These are phyloP conservation scores for Pulveroboletus frians DNA, from an alignment of 768 basidiomycete species.

Conservation along the genomic window DNA sequence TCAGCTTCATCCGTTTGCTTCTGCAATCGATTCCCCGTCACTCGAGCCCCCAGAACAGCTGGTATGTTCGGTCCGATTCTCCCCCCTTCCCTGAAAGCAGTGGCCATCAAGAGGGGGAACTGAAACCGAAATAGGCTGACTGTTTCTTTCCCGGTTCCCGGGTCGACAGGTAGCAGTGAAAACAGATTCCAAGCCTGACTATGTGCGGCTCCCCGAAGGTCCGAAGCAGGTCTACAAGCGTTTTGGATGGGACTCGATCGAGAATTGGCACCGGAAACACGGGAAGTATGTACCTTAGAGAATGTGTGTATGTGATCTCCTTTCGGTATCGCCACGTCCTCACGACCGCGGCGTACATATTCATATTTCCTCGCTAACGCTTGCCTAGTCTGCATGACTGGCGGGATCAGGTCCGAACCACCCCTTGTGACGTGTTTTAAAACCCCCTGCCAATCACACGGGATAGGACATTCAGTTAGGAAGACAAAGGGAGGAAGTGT, in stretches of 20 bases:
- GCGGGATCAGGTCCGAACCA: no score
- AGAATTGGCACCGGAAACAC: constrained; percentile 57
- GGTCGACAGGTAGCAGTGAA: constrained; percentile 40
- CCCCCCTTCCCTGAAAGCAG: no score
- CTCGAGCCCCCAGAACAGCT: constrained; percentile 46
- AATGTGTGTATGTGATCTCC: background rate
- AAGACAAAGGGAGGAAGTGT: no score
- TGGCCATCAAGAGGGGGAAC: no score
- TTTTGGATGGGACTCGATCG: constrained; percentile 45
- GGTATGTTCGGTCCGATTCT: constrained; percentile 31
- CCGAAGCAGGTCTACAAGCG: constrained; percentile 41
- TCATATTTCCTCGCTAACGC: no score
- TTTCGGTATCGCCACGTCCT: no score
- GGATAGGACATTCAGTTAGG: no score
- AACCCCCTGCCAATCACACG: no score
- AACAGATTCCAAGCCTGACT: constrained; percentile 48
- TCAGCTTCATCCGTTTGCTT: constrained; percentile 61
- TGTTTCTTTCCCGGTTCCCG: background rate
- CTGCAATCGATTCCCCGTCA: constrained; percentile 58
- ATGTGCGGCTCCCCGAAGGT: constrained; percentile 61
- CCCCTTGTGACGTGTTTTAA: no score
- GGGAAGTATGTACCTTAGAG: constrained; percentile 32
- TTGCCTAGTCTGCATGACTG: no score
- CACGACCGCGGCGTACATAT: no score
- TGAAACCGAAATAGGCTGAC: background rate